Evolutionary conservation across 2,329 filamentous ascomycete species (phyloP), one percentile per base, ranked within the genome.

Genomic region (Corynespora cassiicola): DNA sequence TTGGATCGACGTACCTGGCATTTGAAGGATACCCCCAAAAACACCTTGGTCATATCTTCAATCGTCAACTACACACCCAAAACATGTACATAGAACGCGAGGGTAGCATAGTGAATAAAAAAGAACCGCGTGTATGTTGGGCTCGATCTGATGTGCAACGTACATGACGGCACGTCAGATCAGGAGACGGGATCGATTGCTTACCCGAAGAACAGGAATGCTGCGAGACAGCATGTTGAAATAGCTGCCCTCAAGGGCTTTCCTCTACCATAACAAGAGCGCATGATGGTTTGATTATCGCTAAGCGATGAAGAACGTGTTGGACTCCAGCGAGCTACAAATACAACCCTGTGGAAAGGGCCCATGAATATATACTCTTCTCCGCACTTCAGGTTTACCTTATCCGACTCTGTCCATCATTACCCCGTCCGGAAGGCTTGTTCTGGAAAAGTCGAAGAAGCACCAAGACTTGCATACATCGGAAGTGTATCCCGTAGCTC

Each of bases 11-110:
- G n/a, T n/a, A n/a, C n/a, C n/a, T n/a, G n/a, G n/a, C 22, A 72
- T 75, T 7, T 72, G 67, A 7, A 78, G 61, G 11, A 78, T 73
- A 8, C 73, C 73, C 3, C 71, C 69, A 44, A 77, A 76, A 0
- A 76, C 72, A 26, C 74, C 74, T 47, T 77, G 75, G 19, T 77
- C 75, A 28, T 77, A 77, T 2, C 73, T 74, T n/a, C n/a, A n/a
- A n/a, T n/a, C n/a, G n/a, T n/a, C n/a, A n/a, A n/a, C n/a, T n/a
- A n/a, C n/a, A n/a, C n/a, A n/a, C n/a, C n/a, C n/a, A n/a, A n/a
- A n/a, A n/a, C n/a, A n/a, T n/a, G n/a, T n/a, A n/a, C n/a, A n/a
- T n/a, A n/a, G n/a, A n/a, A n/a, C n/a, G n/a, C n/a, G n/a, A n/a
- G n/a, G n/a, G n/a, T n/a, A n/a, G 11, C 20, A n/a, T n/a, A n/a